Conservation (phyloP, 208 protist genomes). For the Wallacemonas collosoma region DNA sequence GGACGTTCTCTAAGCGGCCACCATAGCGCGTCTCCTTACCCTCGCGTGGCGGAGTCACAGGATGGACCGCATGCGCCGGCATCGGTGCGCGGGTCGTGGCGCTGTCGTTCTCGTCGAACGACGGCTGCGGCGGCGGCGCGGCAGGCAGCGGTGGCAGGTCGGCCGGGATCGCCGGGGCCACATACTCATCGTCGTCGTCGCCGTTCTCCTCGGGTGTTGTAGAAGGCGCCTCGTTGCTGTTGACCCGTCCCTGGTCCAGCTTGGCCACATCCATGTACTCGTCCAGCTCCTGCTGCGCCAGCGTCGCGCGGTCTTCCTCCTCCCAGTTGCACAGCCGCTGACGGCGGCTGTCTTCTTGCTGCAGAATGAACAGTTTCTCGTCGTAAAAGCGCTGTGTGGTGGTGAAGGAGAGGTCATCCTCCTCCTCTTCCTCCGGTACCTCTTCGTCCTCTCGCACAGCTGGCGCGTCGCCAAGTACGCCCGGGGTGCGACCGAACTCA, state of each 20-base stretch:
- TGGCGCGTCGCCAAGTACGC: background rate
- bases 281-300: conserved; percentile 38
- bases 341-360: conserved; percentile 58
- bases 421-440: conserved; percentile 25
- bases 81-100: background rate
- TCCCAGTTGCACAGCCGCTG: conserved; percentile 74
- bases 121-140: background rate
- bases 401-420: conserved; percentile 61
- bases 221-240: conserved; percentile 17
- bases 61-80: background rate
- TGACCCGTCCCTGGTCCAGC: conserved; percentile 12
- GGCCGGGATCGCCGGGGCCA: conserved; percentile 17
- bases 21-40: conserved; percentile 21
- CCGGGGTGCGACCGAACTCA: conserved; percentile 4
- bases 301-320: conserved; percentile 62
- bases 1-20: background rate
- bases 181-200: conserved; percentile 24
- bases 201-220: conserved; percentile 1
- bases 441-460: background rate
- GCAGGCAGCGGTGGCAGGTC: conserved; percentile 18
- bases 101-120: background rate
- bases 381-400: conserved; percentile 79
- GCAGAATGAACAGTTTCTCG: conserved; percentile 51
- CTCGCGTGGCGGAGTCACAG: conserved; percentile 5
- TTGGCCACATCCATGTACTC: conserved; percentile 21